Conservation (phyloP, 2,329 filamentous ascomycete genomes). For the Cyanodermella asteris region DNA sequence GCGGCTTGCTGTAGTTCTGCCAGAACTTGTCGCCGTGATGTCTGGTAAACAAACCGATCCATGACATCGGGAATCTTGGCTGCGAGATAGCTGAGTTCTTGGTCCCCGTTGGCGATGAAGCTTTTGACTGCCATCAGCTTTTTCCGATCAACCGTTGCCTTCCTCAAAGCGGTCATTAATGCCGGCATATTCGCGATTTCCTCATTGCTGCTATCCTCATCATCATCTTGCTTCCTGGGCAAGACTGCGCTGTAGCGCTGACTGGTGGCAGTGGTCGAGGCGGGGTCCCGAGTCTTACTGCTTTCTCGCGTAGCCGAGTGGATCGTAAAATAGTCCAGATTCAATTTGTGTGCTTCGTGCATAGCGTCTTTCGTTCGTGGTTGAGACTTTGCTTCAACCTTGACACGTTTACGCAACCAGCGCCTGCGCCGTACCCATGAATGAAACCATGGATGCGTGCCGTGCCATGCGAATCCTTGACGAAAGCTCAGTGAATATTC, state of each 20-base stretch:
- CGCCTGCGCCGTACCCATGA: slow-evolving; percentile 79
- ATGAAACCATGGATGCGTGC: slow-evolving; percentile 72
- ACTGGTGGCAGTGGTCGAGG: slow-evolving; percentile 10
- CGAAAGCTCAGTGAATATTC: slow-evolving; percentile 82
- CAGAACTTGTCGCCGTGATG: slow-evolving; percentile 58
- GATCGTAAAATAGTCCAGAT: slow-evolving; percentile 60
- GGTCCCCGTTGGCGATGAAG: slow-evolving; percentile 56
- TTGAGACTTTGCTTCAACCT: slow-evolving; percentile 23
- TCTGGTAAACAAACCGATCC: slow-evolving; percentile 72
- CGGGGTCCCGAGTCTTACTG: slow-evolving; percentile 15
- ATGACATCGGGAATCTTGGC: slow-evolving; percentile 66
- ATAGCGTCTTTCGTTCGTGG: slow-evolving; percentile 12
- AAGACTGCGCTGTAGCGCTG: slow-evolving; percentile 10
- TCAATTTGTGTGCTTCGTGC: slow-evolving; percentile 43
- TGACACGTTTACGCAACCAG: slow-evolving; percentile 66
- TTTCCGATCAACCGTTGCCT: slow-evolving; percentile 65
- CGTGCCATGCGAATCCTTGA: slow-evolving; percentile 62
- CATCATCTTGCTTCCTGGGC: slow-evolving; percentile 17
- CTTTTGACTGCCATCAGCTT: slow-evolving; percentile 66
- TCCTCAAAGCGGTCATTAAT: slow-evolving; percentile 46
- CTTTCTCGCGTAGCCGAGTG: slow-evolving; percentile 28
- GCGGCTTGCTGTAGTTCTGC: slow-evolving; percentile 41
- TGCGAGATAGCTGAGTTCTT: slow-evolving; percentile 55
- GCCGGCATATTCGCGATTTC: slow-evolving; percentile 44
- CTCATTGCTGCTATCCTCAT: slow-evolving; percentile 25